Evolutionary conservation across 805 yeast genomes (phyloP), one percentile per base, ranked within the genome.

Genomic region (Metschnikowia peoriensis): DNA sequence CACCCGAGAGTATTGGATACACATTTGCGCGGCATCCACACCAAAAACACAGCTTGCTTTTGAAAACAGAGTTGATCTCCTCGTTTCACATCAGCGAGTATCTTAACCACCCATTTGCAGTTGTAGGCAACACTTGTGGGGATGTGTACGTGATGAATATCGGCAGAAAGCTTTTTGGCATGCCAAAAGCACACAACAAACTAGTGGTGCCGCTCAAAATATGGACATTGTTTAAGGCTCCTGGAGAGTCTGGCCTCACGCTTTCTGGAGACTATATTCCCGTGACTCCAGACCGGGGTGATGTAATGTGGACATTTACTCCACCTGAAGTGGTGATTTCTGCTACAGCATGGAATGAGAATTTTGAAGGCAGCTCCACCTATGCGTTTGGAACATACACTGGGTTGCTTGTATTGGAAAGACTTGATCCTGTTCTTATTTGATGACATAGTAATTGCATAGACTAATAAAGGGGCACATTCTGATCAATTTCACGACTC

Each of bases 271-370:
- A 66, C 57, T 69, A 66, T 47, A 66, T 61, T 29, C 63, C 64
- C 35, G 63, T 67, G 8, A 59, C 71, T 1, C 61, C 70, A 6
- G 77, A 72, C 22, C 58, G 51, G 57, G 28, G 66, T 52, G 54
- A 56, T 22, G 48, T 70, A 55, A 58, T 67, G 51, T 56, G 57
- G 6, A 61, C 71, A 12, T 59, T 79, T 5, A 76, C 76, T 47
- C 84, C 89, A 1, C 73, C 78, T 4, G 78, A 79, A 12, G 75
- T 83, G 1, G 65, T 72, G 14, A 67, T 87, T 7, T 75, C 83
- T 0, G 58, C 79, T 1, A 47, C 81, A 1, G 77, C 77, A 27
- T 88, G 93, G 94, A 80, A 79, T 63, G 85, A 80, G 50, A 75
- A 71, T 46, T 44, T 63, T 3, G 53, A 44, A 38, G 63, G 68